phyloP scores from a whole-genome alignment of 257 asterid genomes.

The Vinca minor region DNA sequence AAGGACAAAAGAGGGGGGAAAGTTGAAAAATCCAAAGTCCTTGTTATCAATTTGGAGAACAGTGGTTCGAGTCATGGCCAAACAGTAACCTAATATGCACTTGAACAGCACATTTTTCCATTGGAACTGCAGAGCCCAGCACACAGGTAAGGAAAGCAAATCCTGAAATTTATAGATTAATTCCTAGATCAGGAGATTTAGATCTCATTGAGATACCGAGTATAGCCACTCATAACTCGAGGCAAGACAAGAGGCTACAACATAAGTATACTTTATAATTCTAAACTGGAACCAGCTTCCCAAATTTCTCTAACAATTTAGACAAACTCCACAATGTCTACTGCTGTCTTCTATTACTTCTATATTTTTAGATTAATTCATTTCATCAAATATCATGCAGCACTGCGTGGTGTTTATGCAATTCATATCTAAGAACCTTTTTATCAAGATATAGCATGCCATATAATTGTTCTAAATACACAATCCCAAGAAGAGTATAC shows the following conservation, averaged over 20 bases:
- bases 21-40: no score
- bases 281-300: neutral
- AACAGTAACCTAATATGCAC: no score
- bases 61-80: neutral
- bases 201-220: no score
- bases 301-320: neutral
- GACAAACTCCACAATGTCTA: neutral
- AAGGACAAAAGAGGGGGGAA: no score
- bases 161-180: no score
- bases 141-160: neutral
- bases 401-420: neutral
- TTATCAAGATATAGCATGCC: neutral
- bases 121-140: no score
- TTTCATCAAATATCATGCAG: neutral
- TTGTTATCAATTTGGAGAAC: no score
- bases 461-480: no score
- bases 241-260: no score
- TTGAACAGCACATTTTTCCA: neutral
- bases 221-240: no score
- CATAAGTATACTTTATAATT: neutral
- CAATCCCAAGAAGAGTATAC: no score
- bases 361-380: neutral
- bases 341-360: neutral
- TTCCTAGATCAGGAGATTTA: no score
- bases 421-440: neutral